Conservation (phyloP, 2,329 filamentous ascomycete species). For the Diaporthe citrichinensis region DNA sequence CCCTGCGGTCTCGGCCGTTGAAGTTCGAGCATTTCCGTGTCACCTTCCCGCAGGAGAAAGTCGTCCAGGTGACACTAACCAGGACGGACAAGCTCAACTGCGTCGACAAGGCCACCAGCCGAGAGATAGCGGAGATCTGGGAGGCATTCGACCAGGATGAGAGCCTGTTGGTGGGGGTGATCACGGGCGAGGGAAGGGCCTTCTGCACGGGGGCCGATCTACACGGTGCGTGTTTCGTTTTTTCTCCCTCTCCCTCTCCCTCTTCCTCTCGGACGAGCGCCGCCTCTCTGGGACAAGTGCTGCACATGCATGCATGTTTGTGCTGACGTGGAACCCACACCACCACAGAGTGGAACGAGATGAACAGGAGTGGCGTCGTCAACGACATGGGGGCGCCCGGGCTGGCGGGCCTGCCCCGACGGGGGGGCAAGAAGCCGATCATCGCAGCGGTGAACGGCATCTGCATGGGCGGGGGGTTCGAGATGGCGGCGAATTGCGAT, state of each 20-base stretch:
- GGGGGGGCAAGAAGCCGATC: slow-evolving; percentile 80
- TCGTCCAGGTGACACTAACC: slow-evolving; percentile 60
- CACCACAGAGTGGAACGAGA: slow-evolving; percentile 65
- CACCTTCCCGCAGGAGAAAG: slow-evolving; percentile 38
- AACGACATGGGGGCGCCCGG: slow-evolving; percentile 60
- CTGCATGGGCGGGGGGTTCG: slow-evolving; percentile 80
- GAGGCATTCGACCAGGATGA: slow-evolving; percentile 71
- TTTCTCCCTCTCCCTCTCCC: too few species aligned
- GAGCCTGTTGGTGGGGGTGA: slow-evolving; percentile 68
- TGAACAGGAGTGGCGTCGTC: slow-evolving; percentile 53
- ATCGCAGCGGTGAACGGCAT: slow-evolving; percentile 82
- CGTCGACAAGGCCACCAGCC: slow-evolving; percentile 62
- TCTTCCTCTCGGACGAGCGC: background rate
- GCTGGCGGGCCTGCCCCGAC: slow-evolving; percentile 74
- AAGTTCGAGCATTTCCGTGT: slow-evolving; percentile 43
- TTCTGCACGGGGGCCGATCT: slow-evolving; percentile 77
- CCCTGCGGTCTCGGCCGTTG: slow-evolving; percentile 38
- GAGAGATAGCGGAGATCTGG: slow-evolving; percentile 58
- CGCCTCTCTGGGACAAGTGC: background rate
- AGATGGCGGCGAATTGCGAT: slow-evolving; percentile 80
- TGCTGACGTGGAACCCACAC: slow-evolving; percentile 15
- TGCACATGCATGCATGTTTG: background rate
- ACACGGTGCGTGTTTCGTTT: slow-evolving; percentile 52
- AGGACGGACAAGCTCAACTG: slow-evolving; percentile 69
- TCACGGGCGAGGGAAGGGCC: slow-evolving; percentile 73